These are phyloP conservation scores for Cercophora samala DNA, from an alignment of 495 filamentous ascomycete genomes.

Conservation along the genomic window DNA sequence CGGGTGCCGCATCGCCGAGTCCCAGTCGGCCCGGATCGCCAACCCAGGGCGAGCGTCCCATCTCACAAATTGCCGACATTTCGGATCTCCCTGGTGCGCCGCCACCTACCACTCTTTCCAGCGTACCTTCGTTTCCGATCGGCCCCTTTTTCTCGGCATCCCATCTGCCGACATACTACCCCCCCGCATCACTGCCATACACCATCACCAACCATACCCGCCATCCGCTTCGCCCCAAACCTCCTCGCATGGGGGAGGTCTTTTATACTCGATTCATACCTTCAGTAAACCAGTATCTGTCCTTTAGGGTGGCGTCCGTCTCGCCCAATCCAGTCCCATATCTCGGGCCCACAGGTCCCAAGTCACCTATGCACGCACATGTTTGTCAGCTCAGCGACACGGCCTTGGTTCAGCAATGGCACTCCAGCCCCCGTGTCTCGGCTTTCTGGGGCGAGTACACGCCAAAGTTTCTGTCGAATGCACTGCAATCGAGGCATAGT, in stretches of 20 bases:
- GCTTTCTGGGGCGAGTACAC: conserved; percentile 76
- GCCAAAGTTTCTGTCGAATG: conserved; percentile 61
- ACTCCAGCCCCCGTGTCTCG: conserved; percentile 80
- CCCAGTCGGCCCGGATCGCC: conserved; percentile 60
- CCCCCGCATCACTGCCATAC: conserved; percentile 77
- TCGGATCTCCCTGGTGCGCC: conserved; percentile 31
- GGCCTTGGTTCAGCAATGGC: conserved; percentile 82
- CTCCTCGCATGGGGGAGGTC: conserved; percentile 78
- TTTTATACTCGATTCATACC: conserved; percentile 89
- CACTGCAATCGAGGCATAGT: conserved; percentile 64
- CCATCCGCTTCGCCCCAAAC: conserved; percentile 86
- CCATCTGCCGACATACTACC: conserved; percentile 87
- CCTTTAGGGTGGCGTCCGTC: conserved; percentile 74
- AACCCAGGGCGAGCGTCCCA: conserved; percentile 38
- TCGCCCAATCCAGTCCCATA: conserved; percentile 52
- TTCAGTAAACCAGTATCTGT: conserved; percentile 77
- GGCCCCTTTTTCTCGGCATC: conserved; percentile 73
- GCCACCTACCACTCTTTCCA: conserved; percentile 35
- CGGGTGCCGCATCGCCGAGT: conserved; percentile 55
- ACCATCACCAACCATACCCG: conserved; percentile 72
- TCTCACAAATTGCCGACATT: conserved; percentile 24
- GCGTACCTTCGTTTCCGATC: conserved; percentile 38
- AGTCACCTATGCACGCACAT: conserved; percentile 30
- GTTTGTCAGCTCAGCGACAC: conserved; percentile 55
- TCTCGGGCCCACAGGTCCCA: conserved; percentile 49